phyloP scores from a whole-genome alignment of 164 flowering plant species.

The Vitis rupestris region DNA sequence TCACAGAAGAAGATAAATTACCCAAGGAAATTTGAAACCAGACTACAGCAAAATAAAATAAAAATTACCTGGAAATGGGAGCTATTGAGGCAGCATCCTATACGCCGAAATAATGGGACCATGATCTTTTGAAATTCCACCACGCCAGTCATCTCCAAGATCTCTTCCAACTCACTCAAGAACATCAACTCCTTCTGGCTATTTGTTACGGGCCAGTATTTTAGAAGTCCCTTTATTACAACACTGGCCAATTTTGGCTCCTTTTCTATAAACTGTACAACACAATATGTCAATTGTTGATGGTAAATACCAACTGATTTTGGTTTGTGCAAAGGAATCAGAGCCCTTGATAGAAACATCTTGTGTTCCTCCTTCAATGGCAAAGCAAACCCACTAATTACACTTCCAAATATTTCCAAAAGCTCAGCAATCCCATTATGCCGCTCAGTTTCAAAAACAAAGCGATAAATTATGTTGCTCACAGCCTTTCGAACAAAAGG shows the following conservation, averaged over 20 bases:
- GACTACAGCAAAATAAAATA: not conserved
- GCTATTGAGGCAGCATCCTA: conserved; percentile 50
- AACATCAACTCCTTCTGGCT: conserved; percentile 68
- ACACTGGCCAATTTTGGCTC: conserved; percentile 45
- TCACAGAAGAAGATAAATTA: too few relatives aligned
- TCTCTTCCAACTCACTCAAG: conserved; percentile 60
- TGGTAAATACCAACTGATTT: conserved; percentile 54
- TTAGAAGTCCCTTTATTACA: conserved; percentile 51
- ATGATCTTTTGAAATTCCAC: conserved; percentile 53
- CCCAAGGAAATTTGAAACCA: too few relatives aligned
- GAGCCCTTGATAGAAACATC: conserved; percentile 42
- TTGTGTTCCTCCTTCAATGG: conserved; percentile 68
- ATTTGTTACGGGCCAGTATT: conserved; percentile 62
- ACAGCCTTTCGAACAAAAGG: conserved; percentile 54
- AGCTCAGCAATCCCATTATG: conserved; percentile 64
- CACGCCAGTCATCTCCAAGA: conserved; percentile 46
- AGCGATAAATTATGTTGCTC: conserved; percentile 52
- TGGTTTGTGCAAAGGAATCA: conserved; percentile 63
- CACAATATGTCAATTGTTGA: conserved; percentile 57
- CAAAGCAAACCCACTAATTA: conserved; percentile 61
- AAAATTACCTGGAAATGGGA: conserved; percentile 56
- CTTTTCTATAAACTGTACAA: conserved; percentile 58
- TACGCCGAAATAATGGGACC: conserved; percentile 52
- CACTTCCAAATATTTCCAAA: conserved; percentile 62
- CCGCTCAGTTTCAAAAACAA: conserved; percentile 57